A percentile compares a stretch with the other conserved stretches of the same genome.
These are phyloP conservation scores for Boletales sp. DNA, from an alignment of 768 basidiomycete species.

Conservation along the genomic window DNA sequence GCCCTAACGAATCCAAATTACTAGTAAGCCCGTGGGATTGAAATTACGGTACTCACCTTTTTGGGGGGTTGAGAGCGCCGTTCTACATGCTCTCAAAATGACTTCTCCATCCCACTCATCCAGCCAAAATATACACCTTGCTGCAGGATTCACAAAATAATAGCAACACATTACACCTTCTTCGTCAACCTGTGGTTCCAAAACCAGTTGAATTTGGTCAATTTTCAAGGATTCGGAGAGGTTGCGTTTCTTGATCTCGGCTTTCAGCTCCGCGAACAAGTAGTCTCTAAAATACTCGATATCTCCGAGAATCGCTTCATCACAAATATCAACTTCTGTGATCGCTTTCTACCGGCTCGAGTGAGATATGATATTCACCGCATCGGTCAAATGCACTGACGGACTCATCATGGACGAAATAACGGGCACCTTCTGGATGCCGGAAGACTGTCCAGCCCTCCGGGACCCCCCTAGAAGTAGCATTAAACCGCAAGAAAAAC, in stretches of 20 bases:
- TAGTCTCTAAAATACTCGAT: constrained; percentile 33
- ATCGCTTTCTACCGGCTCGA: constrained; percentile 42
- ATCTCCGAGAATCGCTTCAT: constrained; percentile 29
- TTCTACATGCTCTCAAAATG: constrained; percentile 26
- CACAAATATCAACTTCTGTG: constrained; percentile 52
- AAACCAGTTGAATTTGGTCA: constrained; percentile 39
- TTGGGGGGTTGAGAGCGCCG: constrained; percentile 13
- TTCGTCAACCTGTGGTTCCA: constrained; percentile 36
- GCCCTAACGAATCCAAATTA: constrained; percentile 15
- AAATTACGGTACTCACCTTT: constrained; percentile 15
- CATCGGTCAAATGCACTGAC: constrained; percentile 27
- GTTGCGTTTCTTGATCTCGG: constrained; percentile 7
- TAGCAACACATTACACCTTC: constrained; percentile 33
- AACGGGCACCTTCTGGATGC: constrained; percentile 62
- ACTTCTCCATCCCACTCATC: constrained; percentile 36
- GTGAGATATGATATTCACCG: background rate
- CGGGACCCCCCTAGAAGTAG: constrained; percentile 13
- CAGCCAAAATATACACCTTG: constrained; percentile 52
- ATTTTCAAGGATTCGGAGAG: constrained; percentile 27
- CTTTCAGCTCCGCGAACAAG: constrained; percentile 18
- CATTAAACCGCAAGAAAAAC: background rate
- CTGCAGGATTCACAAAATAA: constrained; percentile 49
- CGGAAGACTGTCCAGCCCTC: constrained; percentile 43
- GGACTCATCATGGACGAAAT: constrained; percentile 47
- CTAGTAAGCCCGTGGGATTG: background rate